Evolutionary conservation across 2,329 filamentous ascomycete genomes (phyloP).

Genomic region (Fusarium pilosicola): DNA sequence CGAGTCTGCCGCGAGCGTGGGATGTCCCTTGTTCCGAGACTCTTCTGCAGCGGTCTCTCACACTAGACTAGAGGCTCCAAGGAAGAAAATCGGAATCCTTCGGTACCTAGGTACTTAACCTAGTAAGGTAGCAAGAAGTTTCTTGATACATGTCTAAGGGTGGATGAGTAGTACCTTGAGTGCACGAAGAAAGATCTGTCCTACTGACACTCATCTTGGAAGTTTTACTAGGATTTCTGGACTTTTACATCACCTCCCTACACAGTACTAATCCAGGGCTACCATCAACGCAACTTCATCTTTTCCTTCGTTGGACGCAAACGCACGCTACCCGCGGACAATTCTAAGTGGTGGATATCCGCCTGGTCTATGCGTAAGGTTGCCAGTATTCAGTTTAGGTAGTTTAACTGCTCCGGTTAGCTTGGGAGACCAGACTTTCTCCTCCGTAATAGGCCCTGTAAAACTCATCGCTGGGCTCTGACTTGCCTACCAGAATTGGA

Average conservation of each 20-base stretch:
- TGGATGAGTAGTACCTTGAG: background rate
- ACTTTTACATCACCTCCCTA: background rate
- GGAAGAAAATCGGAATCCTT: background rate
- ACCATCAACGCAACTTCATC: background rate
- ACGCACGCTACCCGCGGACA: background rate
- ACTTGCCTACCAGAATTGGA: constrained; percentile 19
- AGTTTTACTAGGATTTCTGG: background rate
- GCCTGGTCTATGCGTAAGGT: constrained; percentile 8
- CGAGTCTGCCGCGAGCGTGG: constrained; percentile 12
- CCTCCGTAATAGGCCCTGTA: background rate
- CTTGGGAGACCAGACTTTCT: constrained; percentile 7
- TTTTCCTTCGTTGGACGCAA: background rate
- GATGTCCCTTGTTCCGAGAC: constrained; percentile 19
- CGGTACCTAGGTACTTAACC: background rate
- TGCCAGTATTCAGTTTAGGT: background rate
- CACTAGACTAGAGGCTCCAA: background rate
- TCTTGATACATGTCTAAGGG: background rate
- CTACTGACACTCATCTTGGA: background rate
- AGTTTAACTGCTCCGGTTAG: constrained; percentile 7
- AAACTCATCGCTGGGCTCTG: background rate
- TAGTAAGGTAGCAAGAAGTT: no score
- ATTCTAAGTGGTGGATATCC: constrained; percentile 20
- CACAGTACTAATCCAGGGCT: background rate
- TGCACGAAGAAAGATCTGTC: background rate
- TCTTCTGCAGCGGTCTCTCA: background rate